Evolutionary conservation across 345 rosid species (phyloP), one percentile per base, ranked within the genome.

Genomic region (Eucalyptus grandis): DNA sequence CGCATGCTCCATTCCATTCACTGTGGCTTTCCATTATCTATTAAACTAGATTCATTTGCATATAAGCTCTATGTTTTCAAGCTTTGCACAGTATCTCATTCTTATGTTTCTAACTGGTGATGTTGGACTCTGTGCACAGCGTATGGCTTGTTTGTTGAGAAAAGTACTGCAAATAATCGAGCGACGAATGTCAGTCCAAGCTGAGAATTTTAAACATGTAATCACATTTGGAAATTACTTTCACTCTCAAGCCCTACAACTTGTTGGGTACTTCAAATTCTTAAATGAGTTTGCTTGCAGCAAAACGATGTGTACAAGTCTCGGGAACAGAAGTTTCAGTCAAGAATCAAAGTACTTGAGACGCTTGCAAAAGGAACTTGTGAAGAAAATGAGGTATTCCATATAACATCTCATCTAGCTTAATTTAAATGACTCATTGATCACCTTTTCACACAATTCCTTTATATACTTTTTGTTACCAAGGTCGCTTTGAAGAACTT

Each of bases 181-280:
- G 93, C 94, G 93, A 85, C 94, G 96, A 92, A 93, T 96, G 91
- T 94, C 97, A 88, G 93, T 91, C 88, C 97, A 93, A 92, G 96
- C 96, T 86, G 96, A 95, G 67, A 97, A 91, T 90, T 85, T 96
- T 87, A 95, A 95, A 94, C 94, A 94, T 91, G 99, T 98, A 96
- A 93, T 82, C 56, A 89, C 60, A 89, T 54, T 56, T 44, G 87
- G 69, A 40, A 53, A 72, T 85, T 88, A 43, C 87, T 91, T 89
- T 91, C 86, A 65, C 88, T 54, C 34, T 46, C n/a, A 72, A 50
- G 49, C 89, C 60, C 46, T 47, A 86, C 91, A 83, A 82, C 62
- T 90, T 89, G 54, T 83, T 86, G 88, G 50, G 51, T 22, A 87
- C 86, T 83, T 88, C 89, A 88, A 89, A 86, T 89, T 56, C 88